Percentiles rank a stretch among this genome's conserved stretches.
Evolutionary conservation across 495 filamentous ascomycete species (phyloP).

Genomic region (Podospora didyma): DNA sequence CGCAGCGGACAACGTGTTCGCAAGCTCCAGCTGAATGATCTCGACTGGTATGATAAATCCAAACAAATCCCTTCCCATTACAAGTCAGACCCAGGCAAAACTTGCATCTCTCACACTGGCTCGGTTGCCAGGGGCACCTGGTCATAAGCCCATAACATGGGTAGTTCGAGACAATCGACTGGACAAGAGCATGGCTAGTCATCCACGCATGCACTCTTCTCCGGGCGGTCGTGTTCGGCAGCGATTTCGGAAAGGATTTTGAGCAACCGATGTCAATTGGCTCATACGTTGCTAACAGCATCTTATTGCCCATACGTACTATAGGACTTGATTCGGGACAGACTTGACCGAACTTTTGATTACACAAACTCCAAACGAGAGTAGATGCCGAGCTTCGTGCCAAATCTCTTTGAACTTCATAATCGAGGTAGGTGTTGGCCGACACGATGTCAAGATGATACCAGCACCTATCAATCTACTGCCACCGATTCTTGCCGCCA

Average conservation of each 20-base stretch:
- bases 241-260: neutral
- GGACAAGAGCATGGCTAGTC: neutral
- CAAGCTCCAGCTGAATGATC: constrained; percentile 91
- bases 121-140: neutral
- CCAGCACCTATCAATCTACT: neutral
- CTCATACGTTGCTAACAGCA: constrained; percentile 8
- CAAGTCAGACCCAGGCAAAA: neutral
- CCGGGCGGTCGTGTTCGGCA: neutral
- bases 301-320: neutral
- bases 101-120: neutral
- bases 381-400: neutral
- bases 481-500: neutral
- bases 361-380: neutral
- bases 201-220: constrained; percentile 5
- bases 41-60: constrained; percentile 77
- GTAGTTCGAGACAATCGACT: neutral
- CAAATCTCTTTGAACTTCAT: neutral
- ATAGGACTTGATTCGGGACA: constrained; percentile 17
- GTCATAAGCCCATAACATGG: neutral
- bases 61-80: constrained; percentile 5
- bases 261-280: neutral
- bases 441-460: neutral
- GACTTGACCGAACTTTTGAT: neutral
- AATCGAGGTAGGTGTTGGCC: neutral
- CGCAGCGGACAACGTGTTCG: constrained; percentile 78